Evolutionary conservation across 2,329 filamentous ascomycete genomes (phyloP).

Genomic region (Alternaria hordeiaustralica): DNA sequence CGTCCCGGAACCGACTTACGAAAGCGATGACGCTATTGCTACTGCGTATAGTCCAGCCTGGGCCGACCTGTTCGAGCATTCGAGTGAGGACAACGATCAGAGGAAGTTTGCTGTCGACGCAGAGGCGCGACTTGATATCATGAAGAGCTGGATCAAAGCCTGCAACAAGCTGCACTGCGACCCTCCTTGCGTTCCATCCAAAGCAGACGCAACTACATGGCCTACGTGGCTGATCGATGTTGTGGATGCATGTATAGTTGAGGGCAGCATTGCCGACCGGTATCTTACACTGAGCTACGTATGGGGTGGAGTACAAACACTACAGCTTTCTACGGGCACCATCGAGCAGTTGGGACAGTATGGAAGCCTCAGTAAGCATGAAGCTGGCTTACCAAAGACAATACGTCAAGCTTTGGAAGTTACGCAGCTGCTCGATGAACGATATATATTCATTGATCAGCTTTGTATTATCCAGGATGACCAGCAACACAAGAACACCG

Average conservation of each 20-base stretch:
- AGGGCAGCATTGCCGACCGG: not conserved
- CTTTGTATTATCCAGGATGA: not conserved
- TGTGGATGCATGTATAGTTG: not conserved
- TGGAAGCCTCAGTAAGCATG: accelerated
- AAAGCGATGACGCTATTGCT: too few species aligned
- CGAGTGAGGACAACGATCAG: not conserved
- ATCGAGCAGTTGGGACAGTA: not conserved
- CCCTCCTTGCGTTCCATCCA: not conserved
- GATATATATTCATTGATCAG: not conserved
- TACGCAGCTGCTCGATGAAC: not conserved
- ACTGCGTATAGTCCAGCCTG: too few species aligned
- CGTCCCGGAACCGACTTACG: too few species aligned
- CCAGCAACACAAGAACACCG: not conserved
- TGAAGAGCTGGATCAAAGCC: not conserved
- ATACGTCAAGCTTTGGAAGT: not conserved
- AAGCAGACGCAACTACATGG: not conserved
- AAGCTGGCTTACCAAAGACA: not conserved
- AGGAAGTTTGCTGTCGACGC: too few species aligned
- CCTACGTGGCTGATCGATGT: not conserved
- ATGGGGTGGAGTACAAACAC: not conserved
- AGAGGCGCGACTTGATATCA: not conserved
- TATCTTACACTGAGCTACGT: not conserved
- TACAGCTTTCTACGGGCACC: accelerated
- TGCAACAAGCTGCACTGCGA: not conserved
- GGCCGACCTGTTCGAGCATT: not conserved